A percentile compares a stretch with the other conserved stretches of the same genome.
phyloP scores from a whole-genome alignment of 768 basidiomycete genomes.

The Mycena indigotica region DNA sequence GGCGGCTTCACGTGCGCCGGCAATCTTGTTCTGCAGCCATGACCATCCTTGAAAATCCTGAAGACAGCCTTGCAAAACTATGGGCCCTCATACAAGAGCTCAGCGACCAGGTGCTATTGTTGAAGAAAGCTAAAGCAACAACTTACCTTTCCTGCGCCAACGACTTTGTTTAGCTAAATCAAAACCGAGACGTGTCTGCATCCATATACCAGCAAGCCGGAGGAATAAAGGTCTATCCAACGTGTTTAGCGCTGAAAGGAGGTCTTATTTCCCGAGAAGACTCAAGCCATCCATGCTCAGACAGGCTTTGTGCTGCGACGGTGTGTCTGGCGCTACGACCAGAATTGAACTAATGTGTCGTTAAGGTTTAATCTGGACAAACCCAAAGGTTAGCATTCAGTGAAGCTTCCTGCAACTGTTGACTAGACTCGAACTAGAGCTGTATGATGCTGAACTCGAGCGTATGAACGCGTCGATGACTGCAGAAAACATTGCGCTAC shows the following conservation, averaged over 20 bases:
- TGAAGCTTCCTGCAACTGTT: conserved; percentile 16
- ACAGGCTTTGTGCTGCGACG: conserved; percentile 90
- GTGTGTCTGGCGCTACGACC: conserved; percentile 38
- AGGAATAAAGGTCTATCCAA: conserved; percentile 72
- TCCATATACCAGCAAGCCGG: conserved; percentile 72
- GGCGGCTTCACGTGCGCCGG: background rate
- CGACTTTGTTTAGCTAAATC: conserved; percentile 78
- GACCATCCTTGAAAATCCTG: conserved; percentile 54
- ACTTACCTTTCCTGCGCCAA: no score
- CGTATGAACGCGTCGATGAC: conserved; percentile 80
- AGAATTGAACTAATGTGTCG: background rate
- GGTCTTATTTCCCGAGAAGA: conserved; percentile 45
- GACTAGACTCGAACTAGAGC: conserved; percentile 54
- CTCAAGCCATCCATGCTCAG: conserved; percentile 85
- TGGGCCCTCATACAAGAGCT: conserved; percentile 76
- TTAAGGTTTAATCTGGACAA: conserved; percentile 91
- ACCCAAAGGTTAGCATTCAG: conserved; percentile 69
- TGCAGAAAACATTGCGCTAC: conserved; percentile 80
- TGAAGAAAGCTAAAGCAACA: conserved; percentile 36
- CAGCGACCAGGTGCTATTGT: conserved; percentile 77
- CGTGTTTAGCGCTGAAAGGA: background rate
- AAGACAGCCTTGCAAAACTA: conserved; percentile 64
- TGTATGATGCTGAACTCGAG: conserved; percentile 87
- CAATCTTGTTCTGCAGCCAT: conserved; percentile 31
- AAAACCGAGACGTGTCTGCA: conserved; percentile 73